phyloP scores from a whole-genome alignment of 257 asterid genomes.

The Misopates orontium region DNA sequence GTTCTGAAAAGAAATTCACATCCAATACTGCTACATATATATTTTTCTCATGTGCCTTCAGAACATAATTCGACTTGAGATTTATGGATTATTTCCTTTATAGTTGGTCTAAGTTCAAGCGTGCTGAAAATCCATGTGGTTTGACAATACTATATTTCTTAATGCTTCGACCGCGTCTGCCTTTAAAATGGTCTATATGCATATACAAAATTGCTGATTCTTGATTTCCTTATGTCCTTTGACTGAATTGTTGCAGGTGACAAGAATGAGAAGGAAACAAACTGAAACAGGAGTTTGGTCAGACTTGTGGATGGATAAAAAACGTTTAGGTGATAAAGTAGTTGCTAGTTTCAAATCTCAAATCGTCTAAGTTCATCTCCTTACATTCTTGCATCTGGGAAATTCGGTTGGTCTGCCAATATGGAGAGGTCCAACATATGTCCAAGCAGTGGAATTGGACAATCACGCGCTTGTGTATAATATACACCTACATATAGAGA shows the following conservation, averaged over 20 bases:
- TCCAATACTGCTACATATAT: background rate
- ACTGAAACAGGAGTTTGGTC: constrained; percentile 87
- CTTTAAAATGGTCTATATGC: constrained; percentile 8
- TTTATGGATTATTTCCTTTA: no score
- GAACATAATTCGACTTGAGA: no score
- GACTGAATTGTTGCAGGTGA: constrained; percentile 56
- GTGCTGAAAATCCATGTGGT: background rate
- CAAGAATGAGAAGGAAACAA: constrained; percentile 85
- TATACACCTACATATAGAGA: no score
- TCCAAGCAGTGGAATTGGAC: background rate
- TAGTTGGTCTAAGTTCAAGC: background rate
- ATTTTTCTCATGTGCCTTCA: no score
- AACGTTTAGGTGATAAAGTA: constrained; percentile 75
- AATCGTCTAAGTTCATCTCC: constrained; percentile 90
- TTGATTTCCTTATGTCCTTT: constrained; percentile 17
- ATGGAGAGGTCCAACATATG: constrained; percentile 74
- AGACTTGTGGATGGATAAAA: constrained; percentile 92
- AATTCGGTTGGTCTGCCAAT: constrained; percentile 99
- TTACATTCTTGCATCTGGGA: constrained; percentile 95
- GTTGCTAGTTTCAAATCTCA: constrained; percentile 85
- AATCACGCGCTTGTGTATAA: background rate
- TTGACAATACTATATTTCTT: background rate
- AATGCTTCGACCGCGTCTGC: constrained; percentile 7
- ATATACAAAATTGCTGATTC: constrained; percentile 10
- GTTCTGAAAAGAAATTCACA: background rate